Evolutionary conservation across 352 stramenopile species (phyloP), one percentile per base, ranked within the genome.

Genomic region (Pythium rhizo-oryzae): DNA sequence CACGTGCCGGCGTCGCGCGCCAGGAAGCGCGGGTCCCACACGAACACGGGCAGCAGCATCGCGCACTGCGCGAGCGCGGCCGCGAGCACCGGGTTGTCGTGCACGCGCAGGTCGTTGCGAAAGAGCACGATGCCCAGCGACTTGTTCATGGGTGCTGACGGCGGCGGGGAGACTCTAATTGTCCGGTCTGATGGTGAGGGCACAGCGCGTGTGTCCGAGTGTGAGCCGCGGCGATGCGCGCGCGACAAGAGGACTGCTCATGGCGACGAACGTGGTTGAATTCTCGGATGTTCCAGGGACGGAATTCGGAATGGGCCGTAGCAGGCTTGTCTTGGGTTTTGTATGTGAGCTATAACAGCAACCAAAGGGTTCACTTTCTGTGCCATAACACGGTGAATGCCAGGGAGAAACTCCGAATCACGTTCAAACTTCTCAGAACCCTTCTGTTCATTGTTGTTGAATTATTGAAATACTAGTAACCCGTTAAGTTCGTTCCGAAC

Each of bases 121-220:
- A 69, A 69, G 52, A 69, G 15, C 52, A 69, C 62, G 43, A 69
- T 61, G 41, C 62, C 62, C 24, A 69, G 62, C 24, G 62, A 61
- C 62, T 56, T 69, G 62, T 8, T 62, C 52, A 69, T 69, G 49
- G 60, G 49, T 37, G 16, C 25, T 43, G 37, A 30, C 4, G 28
- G 25, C 46, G 33, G 46, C 25, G 33, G 23, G 18, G n/a, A n/a
- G n/a, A n/a, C n/a, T n/a, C n/a, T n/a, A n/a, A n/a, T n/a, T n/a
- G n/a, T n/a, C n/a, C n/a, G 15, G 12, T 13, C 21, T 24, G 23
- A 33, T 25, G 54, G 16, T 8, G 9, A 35, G 9, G 9, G n/a
- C n/a, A n/a, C n/a, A n/a, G n/a, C n/a, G n/a, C n/a, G n/a, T n/a
- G 24, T 43, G 15, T 15, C 8, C 43, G 39, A 53, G 11, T 25